Conservation (phyloP, 1,139 yeast species). For the Kazachstania sp. region DNA sequence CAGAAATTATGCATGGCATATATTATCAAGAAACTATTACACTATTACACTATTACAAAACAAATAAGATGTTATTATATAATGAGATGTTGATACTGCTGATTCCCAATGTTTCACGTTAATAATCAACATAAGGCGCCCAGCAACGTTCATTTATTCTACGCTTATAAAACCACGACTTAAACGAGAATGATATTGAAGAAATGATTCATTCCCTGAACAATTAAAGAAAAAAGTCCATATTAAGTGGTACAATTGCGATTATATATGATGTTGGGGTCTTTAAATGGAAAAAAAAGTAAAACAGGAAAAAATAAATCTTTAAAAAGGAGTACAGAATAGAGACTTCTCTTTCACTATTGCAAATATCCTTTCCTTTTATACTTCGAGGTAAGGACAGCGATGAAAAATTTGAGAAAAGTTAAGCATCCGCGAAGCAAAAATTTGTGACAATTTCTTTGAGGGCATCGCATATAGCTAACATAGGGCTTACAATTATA, state of each 20-base stretch:
- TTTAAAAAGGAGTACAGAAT: not conserved
- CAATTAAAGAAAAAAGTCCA: slow-evolving; percentile 9
- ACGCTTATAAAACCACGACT: slow-evolving; percentile 28
- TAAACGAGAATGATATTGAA: slow-evolving; percentile 10
- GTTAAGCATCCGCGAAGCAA: not conserved
- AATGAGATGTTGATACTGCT: slow-evolving; percentile 34
- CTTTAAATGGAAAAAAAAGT: slow-evolving; percentile 4
- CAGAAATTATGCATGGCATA: too few relatives aligned
- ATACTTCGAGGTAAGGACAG: not conserved
- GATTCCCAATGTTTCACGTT: slow-evolving; percentile 35
- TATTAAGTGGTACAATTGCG: slow-evolving; percentile 13
- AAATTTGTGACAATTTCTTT: not conserved
- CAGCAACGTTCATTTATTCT: slow-evolving; percentile 36
- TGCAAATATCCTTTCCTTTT: not conserved
- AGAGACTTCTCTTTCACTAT: not conserved
- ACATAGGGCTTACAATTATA: too few relatives aligned
- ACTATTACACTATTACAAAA: too few relatives aligned
- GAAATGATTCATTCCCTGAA: slow-evolving; percentile 12
- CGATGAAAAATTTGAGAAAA: not conserved
- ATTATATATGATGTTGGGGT: slow-evolving; percentile 21
- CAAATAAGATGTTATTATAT: not conserved
- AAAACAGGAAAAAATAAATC: not conserved
- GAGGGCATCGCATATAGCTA: too few relatives aligned
- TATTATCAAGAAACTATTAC: too few relatives aligned
- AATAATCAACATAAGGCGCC: slow-evolving; percentile 37